Conservation (phyloP, 768 basidiomycete genomes). For the Neoboletus magnificus region DNA sequence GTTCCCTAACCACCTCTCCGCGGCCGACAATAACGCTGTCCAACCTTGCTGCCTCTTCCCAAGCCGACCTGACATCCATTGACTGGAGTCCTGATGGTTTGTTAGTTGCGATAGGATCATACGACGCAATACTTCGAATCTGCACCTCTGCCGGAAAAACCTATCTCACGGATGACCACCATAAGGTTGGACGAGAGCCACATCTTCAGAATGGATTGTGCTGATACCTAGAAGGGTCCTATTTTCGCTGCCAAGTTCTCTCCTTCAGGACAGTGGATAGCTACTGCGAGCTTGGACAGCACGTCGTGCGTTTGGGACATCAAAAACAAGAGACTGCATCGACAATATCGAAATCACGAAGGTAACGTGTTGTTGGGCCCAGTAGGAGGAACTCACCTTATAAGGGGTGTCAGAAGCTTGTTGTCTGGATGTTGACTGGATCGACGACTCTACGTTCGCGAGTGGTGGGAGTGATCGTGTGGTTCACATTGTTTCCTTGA, state of each 20-base stretch:
- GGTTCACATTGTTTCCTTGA: conserved; percentile 60
- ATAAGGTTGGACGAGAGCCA: conserved; percentile 48
- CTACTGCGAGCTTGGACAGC: conserved; percentile 75
- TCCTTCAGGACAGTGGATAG: conserved; percentile 64
- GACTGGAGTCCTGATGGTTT: conserved; percentile 77
- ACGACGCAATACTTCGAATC: conserved; percentile 69
- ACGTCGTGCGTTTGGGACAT: conserved; percentile 81
- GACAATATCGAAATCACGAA: conserved; percentile 63
- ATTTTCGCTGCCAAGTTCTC: conserved; percentile 81
- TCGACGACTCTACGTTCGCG: conserved; percentile 66
- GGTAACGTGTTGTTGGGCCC: conserved; percentile 39
- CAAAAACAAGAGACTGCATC: conserved; percentile 52
- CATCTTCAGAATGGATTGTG: neutral
- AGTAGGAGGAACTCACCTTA: neutral
- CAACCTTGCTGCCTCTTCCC: conserved; percentile 45
- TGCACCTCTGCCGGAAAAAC: conserved; percentile 57
- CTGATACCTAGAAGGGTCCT: conserved; percentile 55
- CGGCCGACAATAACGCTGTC: conserved; percentile 44
- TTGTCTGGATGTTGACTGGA: conserved; percentile 80
- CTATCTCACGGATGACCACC: conserved; percentile 61
- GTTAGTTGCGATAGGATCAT: conserved; percentile 74
- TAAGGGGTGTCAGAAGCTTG: conserved; percentile 47
- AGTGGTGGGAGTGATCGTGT: conserved; percentile 69
- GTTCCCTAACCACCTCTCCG: conserved; percentile 10
- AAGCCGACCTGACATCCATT: conserved; percentile 67